phyloP scores from a whole-genome alignment of 441 rosid species.

The Flueggea neowawraea region DNA sequence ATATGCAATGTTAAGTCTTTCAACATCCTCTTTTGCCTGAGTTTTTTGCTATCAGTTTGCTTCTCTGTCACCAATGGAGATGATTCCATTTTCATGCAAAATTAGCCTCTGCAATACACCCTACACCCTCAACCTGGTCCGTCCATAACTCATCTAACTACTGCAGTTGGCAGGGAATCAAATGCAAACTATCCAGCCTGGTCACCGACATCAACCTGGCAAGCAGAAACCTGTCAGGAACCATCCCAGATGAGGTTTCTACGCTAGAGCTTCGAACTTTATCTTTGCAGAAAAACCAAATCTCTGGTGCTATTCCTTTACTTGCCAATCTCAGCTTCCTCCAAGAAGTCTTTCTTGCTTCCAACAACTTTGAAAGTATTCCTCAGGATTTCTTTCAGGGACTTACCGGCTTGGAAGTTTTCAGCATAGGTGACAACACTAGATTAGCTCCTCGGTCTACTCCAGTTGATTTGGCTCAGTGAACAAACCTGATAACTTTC shows the following conservation, averaged over 20 bases:
- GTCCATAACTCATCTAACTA: no score
- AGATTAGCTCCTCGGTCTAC: constrained; percentile 44
- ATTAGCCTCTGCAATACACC: no score
- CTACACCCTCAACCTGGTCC: no score
- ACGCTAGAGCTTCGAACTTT: constrained; percentile 44
- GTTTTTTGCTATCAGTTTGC: no score
- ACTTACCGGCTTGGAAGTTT: constrained; percentile 37
- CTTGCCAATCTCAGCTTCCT: constrained; percentile 34
- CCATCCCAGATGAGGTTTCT: constrained; percentile 43
- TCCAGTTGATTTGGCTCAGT: constrained; percentile 45
- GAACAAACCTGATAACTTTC: constrained; percentile 30
- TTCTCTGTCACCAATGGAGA: no score
- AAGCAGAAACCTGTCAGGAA: no score
- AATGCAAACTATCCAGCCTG: no score
- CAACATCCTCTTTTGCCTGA: no score
- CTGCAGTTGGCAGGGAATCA: no score
- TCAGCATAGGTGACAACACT: constrained; percentile 33
- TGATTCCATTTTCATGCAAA: no score
- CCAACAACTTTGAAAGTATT: constrained; percentile 47
- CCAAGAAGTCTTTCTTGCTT: constrained; percentile 33
- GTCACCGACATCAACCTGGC: no score
- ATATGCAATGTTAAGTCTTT: no score
- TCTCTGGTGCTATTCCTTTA: constrained; percentile 57
- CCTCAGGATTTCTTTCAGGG: constrained; percentile 51
- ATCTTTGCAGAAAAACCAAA: constrained; percentile 39